Percentiles rank a stretch among this genome's conserved stretches.
Conservation (phyloP, 2,329 filamentous ascomycete genomes). For the Neocucurbitaria cava region DNA sequence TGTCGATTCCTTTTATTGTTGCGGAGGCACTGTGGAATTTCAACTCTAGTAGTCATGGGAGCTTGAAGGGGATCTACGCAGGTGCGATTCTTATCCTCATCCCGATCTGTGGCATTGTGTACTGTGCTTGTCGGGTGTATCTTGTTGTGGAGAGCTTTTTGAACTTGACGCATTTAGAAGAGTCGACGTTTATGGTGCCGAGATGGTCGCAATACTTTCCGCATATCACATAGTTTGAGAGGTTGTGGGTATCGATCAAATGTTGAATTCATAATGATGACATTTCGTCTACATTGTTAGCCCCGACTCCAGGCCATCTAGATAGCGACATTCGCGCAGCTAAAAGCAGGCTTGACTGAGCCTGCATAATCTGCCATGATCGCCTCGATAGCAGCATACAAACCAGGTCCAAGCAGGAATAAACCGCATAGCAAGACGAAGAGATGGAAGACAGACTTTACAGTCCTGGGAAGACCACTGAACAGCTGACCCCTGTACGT, state of each 20-base stretch:
- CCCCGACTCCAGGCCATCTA: constrained; percentile 23
- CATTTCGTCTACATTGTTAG: no score
- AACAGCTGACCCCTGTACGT: constrained; percentile 72
- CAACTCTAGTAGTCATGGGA: neutral
- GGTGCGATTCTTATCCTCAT: neutral
- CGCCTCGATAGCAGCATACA: constrained; percentile 61
- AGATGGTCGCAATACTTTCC: neutral
- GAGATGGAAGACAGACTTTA: constrained; percentile 55
- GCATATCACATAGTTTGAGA: neutral
- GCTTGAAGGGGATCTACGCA: neutral
- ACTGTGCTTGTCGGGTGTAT: neutral
- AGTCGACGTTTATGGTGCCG: neutral
- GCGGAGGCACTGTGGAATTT: neutral
- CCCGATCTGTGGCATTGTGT: neutral
- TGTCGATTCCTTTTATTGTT: neutral
- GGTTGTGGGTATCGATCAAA: neutral
- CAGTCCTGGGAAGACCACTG: constrained; percentile 38
- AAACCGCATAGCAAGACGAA: constrained; percentile 56
- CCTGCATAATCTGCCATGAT: constrained; percentile 60
- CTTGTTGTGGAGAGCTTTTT: neutral
- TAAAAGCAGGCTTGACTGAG: constrained; percentile 55
- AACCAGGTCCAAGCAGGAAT: constrained; percentile 59
- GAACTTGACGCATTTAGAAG: neutral
- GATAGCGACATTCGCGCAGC: constrained; percentile 58
- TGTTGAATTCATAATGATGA: no score